These are phyloP conservation scores for Galerina sulciceps DNA, from an alignment of 768 basidiomycete genomes.

Conservation along the genomic window DNA sequence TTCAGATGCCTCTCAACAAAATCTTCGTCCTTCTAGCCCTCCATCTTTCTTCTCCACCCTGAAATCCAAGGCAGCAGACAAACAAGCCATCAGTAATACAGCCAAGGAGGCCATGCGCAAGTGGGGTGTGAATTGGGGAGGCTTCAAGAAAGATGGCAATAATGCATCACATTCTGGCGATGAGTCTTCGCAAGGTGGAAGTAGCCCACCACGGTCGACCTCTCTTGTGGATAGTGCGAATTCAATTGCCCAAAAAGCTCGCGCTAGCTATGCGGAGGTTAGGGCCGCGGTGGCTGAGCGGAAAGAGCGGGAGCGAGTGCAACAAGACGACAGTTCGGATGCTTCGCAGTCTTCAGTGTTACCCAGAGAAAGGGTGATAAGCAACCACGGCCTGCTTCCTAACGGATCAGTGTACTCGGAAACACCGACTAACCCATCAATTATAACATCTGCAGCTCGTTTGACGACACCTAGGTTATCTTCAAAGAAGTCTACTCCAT, in stretches of 20 bases:
- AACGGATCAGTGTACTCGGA: slow-evolving; percentile 25
- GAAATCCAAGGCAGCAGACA: slow-evolving; percentile 81
- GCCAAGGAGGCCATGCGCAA: slow-evolving; percentile 91
- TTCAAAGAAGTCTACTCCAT: slow-evolving; percentile 35
- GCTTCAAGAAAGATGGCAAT: slow-evolving; percentile 57
- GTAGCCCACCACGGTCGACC: slow-evolving; percentile 20
- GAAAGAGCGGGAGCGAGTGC: slow-evolving; percentile 47
- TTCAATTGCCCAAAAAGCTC: slow-evolving; percentile 40
- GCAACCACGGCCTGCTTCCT: slow-evolving; percentile 20
- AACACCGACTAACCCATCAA: slow-evolving; percentile 16
- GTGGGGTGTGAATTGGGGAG: slow-evolving; percentile 86
- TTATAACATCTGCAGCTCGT: slow-evolving; percentile 21
- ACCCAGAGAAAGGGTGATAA: slow-evolving; percentile 18
- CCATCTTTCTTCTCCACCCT: slow-evolving; percentile 78
- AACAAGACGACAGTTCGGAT: slow-evolving; percentile 15
- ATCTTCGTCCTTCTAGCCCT: slow-evolving; percentile 46
- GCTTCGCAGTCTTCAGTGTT: slow-evolving; percentile 15
- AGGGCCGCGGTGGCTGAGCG: slow-evolving; percentile 77
- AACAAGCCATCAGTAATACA: slow-evolving; percentile 82
- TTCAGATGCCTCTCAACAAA: slow-evolving; percentile 28
- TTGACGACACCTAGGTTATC: slow-evolving; percentile 24
- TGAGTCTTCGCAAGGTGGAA: slow-evolving; percentile 45
- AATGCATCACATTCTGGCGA: slow-evolving; percentile 33
- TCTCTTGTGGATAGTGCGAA: slow-evolving; percentile 31
- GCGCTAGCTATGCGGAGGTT: slow-evolving; percentile 74